Evolutionary conservation across 306 rosid genomes (phyloP).

Genomic region (Styphnolobium japonicum): DNA sequence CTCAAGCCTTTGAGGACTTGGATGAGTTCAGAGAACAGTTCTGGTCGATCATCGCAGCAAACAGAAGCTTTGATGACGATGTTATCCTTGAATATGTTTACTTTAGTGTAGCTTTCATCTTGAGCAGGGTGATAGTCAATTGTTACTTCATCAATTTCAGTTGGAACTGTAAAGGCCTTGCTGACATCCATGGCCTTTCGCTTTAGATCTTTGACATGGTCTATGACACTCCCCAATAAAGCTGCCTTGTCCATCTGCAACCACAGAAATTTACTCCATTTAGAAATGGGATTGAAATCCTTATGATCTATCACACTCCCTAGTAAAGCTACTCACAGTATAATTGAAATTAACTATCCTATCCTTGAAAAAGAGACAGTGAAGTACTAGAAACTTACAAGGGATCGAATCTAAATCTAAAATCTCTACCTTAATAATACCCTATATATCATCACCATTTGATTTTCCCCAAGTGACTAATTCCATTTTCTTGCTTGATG

Average conservation of each 20-base stretch:
- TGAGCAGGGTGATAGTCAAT: conserved; percentile 49
- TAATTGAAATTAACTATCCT: conserved; percentile 9
- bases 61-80: conserved; percentile 60
- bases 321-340: background rate
- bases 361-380: background rate
- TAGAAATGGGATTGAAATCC: background rate
- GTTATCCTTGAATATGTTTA: conserved; percentile 18
- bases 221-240: conserved; percentile 77
- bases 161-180: conserved; percentile 59
- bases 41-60: conserved; percentile 89
- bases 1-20: conserved; percentile 64
- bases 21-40: conserved; percentile 71
- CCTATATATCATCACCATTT: background rate
- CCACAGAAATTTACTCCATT: background rate
- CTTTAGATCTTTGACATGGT: conserved; percentile 82
- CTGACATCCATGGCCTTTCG: conserved; percentile 71
- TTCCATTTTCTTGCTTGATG: background rate
- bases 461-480: background rate
- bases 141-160: conserved; percentile 73
- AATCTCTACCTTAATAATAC: background rate
- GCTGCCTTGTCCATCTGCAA: conserved; percentile 96
- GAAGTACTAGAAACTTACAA: background rate
- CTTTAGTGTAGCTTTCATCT: conserved; percentile 22
- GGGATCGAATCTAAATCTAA: background rate
- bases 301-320: background rate